Percentiles rank a stretch among this genome's conserved stretches.
phyloP scores from a whole-genome alignment of 2,329 filamentous ascomycete genomes.

The Blastomyces emzantsi region DNA sequence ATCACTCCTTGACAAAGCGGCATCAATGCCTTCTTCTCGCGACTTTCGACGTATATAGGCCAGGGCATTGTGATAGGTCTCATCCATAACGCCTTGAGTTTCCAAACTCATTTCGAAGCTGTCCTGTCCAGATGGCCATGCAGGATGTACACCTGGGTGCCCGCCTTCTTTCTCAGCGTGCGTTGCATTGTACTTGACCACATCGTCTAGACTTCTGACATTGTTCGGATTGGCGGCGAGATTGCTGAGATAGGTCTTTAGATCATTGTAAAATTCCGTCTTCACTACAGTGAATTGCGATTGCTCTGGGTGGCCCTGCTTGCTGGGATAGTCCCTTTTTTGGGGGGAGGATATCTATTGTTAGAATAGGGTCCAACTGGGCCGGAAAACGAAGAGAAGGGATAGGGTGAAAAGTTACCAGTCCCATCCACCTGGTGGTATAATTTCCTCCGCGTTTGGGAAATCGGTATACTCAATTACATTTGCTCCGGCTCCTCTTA shows the following conservation, averaged over 20 bases:
- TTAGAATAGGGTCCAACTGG: neutral
- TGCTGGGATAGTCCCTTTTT: conserved; percentile 9
- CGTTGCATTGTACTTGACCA: conserved; percentile 35
- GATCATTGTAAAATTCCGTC: conserved; percentile 51
- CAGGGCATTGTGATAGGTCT: conserved; percentile 59
- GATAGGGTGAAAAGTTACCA: neutral
- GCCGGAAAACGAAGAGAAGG: neutral
- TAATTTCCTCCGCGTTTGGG: neutral
- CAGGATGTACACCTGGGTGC: conserved; percentile 50
- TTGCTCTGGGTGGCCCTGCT: conserved; percentile 40
- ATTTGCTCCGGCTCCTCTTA: neutral
- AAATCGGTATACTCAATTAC: neutral
- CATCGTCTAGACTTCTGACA: neutral
- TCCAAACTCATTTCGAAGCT: conserved; percentile 55
- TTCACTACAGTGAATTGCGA: conserved; percentile 66
- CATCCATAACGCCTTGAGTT: conserved; percentile 52
- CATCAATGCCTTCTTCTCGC: conserved; percentile 57
- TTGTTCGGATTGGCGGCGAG: neutral
- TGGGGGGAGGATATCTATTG: neutral
- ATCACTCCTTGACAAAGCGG: conserved; percentile 43
- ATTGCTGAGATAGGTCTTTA: conserved; percentile 45
- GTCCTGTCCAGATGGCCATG: conserved; percentile 62
- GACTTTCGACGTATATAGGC: conserved; percentile 50
- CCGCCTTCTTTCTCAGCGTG: conserved; percentile 62
- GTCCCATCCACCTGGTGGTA: conserved; percentile 18